Evolutionary conservation across 345 rosid genomes (phyloP), one percentile per base, ranked within the genome.

Genomic region (Aegle marmelos): DNA sequence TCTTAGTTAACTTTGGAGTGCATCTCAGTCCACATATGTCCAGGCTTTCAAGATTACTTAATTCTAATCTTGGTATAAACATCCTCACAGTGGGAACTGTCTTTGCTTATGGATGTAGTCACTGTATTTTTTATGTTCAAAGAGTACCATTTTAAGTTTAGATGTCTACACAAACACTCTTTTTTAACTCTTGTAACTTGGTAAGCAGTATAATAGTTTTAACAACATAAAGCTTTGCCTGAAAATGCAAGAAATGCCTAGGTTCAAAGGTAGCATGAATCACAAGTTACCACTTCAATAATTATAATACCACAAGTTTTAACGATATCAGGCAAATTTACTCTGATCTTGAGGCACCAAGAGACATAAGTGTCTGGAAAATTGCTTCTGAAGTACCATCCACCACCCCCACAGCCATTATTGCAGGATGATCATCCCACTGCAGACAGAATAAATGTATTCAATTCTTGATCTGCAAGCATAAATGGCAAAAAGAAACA

Each of bases 401-500:
- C 77, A 92, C 89, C 75, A 93, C 93, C n/a, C 97, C 98, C 76
- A 95, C 98, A 62, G 97, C 97, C 98, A 95, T 95, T 82, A 93
- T 89, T 75, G 98, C 98, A 77, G 98, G 98, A 89, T 95, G 97
- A 85, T 93, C 98, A 68, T 91, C 94, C 98, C 98, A 93, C 95
- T 93, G 80, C 79, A 34, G 34, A 62, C 72, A 78, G n/a, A 69
- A 59, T 56, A 25, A 75, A 71, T 22, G 58, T 24, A 34, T 25
- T 78, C 24, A 48, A 71, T 31, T 34, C 76, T 61, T 27, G 62
- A 64, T 67, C 25, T 17, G 53, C 76, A 50, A 79, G 11, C 25
- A 30, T 36, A 69, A 81, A 63, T 9, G n/a, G 11, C 60, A 78
- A 25, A 50, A 68, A 48, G 60, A 85, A 48, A 61, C 78, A 82